Evolutionary conservation across 2,329 filamentous ascomycete genomes (phyloP), one percentile per base, ranked within the genome.

Genomic region (Fusarium sororula): DNA sequence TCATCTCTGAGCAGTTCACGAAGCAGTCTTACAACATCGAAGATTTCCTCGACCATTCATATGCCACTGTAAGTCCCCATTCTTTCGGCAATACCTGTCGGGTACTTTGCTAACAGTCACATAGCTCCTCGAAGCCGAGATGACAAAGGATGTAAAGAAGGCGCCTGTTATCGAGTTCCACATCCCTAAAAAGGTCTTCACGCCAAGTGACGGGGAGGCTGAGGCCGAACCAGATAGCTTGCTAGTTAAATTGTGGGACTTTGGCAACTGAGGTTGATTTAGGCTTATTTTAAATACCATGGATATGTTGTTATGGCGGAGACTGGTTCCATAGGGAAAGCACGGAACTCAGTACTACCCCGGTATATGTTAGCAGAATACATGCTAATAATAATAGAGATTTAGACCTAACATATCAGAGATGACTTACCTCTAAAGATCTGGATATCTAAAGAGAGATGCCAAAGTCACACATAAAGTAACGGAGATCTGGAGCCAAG

Each of bases 1-100:
- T 99, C 73, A 91, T 99, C 65, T 94, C 94, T 6, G 95, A 98
- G 83, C 96, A 98, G 81, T 99, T 98, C 82, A 99, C 96, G 6
- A 99, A 99, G 84, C 92, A 95, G 75, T 89, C 92, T 6, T 99
- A 98, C 83, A 96, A 95, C 77, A 84, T 98, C n/a, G 96, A 99
- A 80, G 96, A 99, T 80, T 99, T 99, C 83, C 84, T 98, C 54
- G 96, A 99, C 80, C 95, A 98, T 81, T 96, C 94, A 1, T 99
- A 98, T 83, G 90, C 87, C 78, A 94, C 90, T 80, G 92, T 92
- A 88, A 87, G 89, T 88, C 35, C 51, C 35, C 51, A 28, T 28
- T 39, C 20, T 20, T 28, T 39, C 35, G 20, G 24, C 35, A 28
- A 39, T 41, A 39, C 28, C 28, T 28, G 24, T 39, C 26, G 9